Evolutionary conservation across 306 rosid genomes (phyloP).

Genomic region (Vachellia collinsii): DNA sequence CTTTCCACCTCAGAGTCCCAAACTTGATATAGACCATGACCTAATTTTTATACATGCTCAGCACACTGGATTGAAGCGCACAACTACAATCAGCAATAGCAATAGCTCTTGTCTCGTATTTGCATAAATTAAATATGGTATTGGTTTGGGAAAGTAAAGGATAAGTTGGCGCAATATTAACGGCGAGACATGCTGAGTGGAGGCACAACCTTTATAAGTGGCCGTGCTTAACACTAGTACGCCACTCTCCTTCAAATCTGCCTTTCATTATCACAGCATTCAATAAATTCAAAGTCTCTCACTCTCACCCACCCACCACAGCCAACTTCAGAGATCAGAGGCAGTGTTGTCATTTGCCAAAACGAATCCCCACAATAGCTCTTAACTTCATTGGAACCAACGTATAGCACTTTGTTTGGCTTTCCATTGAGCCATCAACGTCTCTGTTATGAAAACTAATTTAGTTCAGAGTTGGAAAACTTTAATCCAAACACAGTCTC

Average conservation of each 20-base stretch:
- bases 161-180: neutral
- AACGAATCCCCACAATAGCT: no score
- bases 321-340: no score
- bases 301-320: no score
- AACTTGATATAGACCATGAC: conserved; percentile 48
- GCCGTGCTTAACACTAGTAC: conserved; percentile 51
- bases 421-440: neutral
- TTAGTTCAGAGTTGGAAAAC: neutral
- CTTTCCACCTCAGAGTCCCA: conserved; percentile 42
- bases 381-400: no score
- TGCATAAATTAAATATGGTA: neutral
- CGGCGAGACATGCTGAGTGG: no score
- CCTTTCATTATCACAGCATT: no score
- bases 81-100: neutral
- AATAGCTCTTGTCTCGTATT: neutral
- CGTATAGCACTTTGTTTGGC: neutral
- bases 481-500: neutral
- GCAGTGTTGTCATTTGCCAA: no score
- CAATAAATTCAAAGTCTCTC: no score
- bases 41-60: conserved; percentile 44
- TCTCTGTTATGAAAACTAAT: neutral
- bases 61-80: neutral
- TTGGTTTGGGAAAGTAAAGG: neutral
- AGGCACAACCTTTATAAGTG: conserved; percentile 42
- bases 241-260: neutral